Evolutionary conservation across 139 green algal genomes (phyloP), one percentile per base, ranked within the genome.

Genomic region (Chlamydomonas eustigma): DNA sequence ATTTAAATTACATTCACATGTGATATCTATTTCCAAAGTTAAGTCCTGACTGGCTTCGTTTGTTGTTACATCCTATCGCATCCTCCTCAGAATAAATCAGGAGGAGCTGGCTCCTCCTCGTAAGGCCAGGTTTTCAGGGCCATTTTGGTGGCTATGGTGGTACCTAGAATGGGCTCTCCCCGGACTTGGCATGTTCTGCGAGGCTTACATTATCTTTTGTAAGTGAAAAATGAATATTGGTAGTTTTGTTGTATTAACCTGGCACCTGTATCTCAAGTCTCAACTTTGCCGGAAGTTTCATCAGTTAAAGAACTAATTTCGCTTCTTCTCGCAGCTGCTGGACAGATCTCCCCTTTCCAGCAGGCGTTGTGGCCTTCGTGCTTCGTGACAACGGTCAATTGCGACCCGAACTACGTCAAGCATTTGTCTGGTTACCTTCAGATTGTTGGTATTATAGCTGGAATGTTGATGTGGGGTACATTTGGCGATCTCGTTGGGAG

Each of bases 401-500:
- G 74, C 28, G 63, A 78, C 63, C 3, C 32, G 4, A 30, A 73
- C 1, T 28, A 71, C 33, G 32, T 78, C 2, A 32, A 66, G 74
- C 74, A 78, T 36, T 32, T 78, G 1, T 37, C 74, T 24, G 28
- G 58, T 39, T 78, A 78, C 63, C 72, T 78, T 63, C 74, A 73
- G 37, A 64, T 84, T 12, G 37, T 30, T 39, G 79, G 75, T n/a
- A 76, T 78, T 18, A 79, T 79, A 28, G 51, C 74, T 50, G 80
- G 81, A 31, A 86, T 86, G 81, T 65, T 86, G 2, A 12, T 81
- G 37, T 76, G 89, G 30, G 84, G 86, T 4, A 84, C 78, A 31
- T 50, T 90, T 25, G 86, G 77, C 2, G 88, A 93, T 76, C 64
- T 74, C 32, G 87, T 91, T 18, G 89, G 89, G 24, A 83, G 90